Conservation (phyloP, 345 rosid genomes). For the Citrus sp. region DNA sequence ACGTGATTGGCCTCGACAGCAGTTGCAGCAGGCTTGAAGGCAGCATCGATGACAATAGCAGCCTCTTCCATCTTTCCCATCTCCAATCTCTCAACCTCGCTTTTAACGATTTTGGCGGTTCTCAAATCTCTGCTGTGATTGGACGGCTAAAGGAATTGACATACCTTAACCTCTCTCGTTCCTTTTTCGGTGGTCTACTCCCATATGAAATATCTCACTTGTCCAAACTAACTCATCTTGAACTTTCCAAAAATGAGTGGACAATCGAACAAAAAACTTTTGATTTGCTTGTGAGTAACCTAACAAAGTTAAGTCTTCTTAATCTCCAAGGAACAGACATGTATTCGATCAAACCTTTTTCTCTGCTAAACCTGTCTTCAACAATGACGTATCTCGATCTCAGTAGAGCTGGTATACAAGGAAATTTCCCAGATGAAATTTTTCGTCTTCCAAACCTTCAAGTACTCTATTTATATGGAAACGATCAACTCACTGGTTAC, state of each 20-base stretch:
- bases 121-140: too few relatives aligned
- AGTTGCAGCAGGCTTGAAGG: not conserved
- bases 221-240: too few relatives aligned
- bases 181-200: too few relatives aligned
- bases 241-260: fast-evolving
- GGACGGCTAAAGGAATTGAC: too few relatives aligned
- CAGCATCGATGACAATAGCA: not conserved
- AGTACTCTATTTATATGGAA: fast-evolving
- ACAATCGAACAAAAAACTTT: not conserved
- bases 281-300: not conserved
- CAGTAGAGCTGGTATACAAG: fast-evolving
- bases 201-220: too few relatives aligned
- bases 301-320: conserved; percentile 4
- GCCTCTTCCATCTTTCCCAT: not conserved
- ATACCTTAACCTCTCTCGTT: too few relatives aligned
- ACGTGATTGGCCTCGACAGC: not conserved
- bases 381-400: conserved; percentile 11
- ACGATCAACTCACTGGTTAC: not conserved
- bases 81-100: not conserved
- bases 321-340: not conserved
- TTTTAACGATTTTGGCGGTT: too few relatives aligned
- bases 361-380: conserved; percentile 11
- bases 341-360: not conserved
- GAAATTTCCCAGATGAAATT: conserved; percentile 11
- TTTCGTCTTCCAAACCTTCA: not conserved